A percentile compares a stretch with the other conserved stretches of the same genome.
Conservation (phyloP, 1,284 basidiomycete genomes). For the Trichosporon coremiiforme region DNA sequence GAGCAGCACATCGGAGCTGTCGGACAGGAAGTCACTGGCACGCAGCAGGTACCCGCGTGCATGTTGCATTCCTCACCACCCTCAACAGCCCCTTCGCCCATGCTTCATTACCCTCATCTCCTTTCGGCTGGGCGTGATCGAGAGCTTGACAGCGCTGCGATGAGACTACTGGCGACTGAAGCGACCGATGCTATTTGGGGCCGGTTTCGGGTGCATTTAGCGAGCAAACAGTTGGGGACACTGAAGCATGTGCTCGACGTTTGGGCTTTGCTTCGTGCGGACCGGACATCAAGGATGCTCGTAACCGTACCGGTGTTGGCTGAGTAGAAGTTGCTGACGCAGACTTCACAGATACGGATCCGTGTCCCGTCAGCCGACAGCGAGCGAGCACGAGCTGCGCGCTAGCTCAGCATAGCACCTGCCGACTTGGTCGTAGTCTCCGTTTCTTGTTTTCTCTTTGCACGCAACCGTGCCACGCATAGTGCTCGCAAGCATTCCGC, state of each 20-base stretch:
- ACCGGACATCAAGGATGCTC: not conserved
- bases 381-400: too few relatives aligned
- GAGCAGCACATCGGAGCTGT: not conserved
- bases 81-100: not conserved
- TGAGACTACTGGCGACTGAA: not conserved
- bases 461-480: too few relatives aligned
- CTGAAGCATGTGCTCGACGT: not conserved
- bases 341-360: too few relatives aligned
- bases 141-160: not conserved
- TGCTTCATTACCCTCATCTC: not conserved
- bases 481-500: not conserved
- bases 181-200: not conserved
- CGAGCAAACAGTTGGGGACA: not conserved
- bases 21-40: not conserved
- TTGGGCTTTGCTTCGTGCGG: not conserved
- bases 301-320: not conserved
- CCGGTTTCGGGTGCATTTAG: not conserved
- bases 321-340: not conserved
- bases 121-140: constrained; percentile 1
- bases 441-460: not conserved
- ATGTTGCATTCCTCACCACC: constrained; percentile 4
- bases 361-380: too few relatives aligned
- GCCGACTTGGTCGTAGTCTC: too few relatives aligned
- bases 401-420: too few relatives aligned
- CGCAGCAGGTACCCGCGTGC: constrained; percentile 7